These are phyloP conservation scores for Falciphora oryzae DNA, from an alignment of 2,329 filamentous ascomycete species.

Conservation along the genomic window DNA sequence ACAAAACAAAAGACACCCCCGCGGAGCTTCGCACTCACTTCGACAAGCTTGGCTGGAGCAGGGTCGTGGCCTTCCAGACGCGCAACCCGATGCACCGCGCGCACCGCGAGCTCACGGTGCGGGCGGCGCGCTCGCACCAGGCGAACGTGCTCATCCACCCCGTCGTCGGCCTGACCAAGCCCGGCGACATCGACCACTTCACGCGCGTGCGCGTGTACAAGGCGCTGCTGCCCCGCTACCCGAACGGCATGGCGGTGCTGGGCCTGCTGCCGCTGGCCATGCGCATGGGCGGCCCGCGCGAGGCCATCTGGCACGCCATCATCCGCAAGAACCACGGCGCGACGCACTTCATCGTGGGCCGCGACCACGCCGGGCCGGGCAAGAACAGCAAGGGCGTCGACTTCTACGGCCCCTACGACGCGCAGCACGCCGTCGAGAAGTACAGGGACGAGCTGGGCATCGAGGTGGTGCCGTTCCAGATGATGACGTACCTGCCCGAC, in stretches of 20 bases:
- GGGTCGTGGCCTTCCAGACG: conserved; percentile 98
- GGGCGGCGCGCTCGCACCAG: conserved; percentile 89
- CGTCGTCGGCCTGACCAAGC: conserved; percentile 96
- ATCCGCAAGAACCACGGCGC: conserved; percentile 99
- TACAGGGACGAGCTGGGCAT: conserved; percentile 96
- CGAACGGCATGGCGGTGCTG: conserved; percentile 97
- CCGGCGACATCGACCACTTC: conserved; percentile 99
- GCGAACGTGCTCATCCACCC: conserved; percentile 99
- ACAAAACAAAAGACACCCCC: conserved; percentile 62
- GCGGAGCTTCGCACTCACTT: conserved; percentile 94
- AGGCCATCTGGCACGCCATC: conserved; percentile 99
- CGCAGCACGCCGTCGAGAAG: conserved; percentile 92
- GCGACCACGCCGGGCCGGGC: conserved; percentile 95
- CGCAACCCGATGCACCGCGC: conserved; percentile 99
- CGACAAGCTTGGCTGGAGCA: conserved; percentile 98
- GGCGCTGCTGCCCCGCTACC: conserved; percentile 91
- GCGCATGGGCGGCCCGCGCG: conserved; percentile 97
- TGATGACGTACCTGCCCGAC: conserved; percentile 98
- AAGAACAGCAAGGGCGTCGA: conserved; percentile 97
- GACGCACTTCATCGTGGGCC: conserved; percentile 98
- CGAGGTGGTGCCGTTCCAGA: conserved; percentile 98
- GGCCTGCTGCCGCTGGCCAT: conserved; percentile 93
- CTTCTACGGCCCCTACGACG: conserved; percentile 97
- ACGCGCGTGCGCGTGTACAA: conserved; percentile 98
- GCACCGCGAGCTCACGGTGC: conserved; percentile 95